Evolutionary conservation across 2,329 filamentous ascomycete genomes (phyloP), one percentile per base, ranked within the genome.

Genomic region (Trichoderma asperellum): DNA sequence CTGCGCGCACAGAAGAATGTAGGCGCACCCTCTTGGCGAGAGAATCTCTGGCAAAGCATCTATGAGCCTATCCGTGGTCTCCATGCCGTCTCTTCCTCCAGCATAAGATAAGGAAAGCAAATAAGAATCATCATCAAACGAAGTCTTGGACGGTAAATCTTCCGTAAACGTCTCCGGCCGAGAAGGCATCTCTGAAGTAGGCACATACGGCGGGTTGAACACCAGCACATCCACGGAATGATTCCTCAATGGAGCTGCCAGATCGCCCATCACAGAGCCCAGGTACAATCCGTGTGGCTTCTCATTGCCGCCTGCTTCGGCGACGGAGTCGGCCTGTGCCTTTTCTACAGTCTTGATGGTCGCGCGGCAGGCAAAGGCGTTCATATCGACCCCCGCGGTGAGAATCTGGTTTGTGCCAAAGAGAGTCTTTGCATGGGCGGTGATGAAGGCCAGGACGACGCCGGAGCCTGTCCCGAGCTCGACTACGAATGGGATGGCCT

Each of bases 161-260:
- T 73, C 74, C 2, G 63, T 47, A 52, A 76, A 78, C 62, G 70
- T 74, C 67, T 72, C 75, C 24, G 76, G 85, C 43, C 86, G 79
- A 29, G 80, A 78, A 1, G 95, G 94, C 70, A 96, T 81, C 52
- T 89, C 87, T 32, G 90, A 86, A 2, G 94, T 96, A 2, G 96
- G 96, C 16, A 99, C 96, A 78, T 99, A 99, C 0, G 96, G 96
- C 65, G 96, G 96, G 77, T 99, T 99, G 85, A 98, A 99, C 34
- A 99, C 86, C 71, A 99, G 85, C 12, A 99, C 86, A 77, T 99
- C 96, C 5, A 97, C 86, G 14, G 61, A 69, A 2, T 84, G 83
- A 0, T 82, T 76, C 8, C 86, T 85, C 52, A 96, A 81, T 0
- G 90, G 82, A 2, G 86, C 79, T 5, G 86, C 84, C 0, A 99